Base-by-base conservation (phyloP, 257 asterid genomes). In the Ligustrum vulgare region DNA sequence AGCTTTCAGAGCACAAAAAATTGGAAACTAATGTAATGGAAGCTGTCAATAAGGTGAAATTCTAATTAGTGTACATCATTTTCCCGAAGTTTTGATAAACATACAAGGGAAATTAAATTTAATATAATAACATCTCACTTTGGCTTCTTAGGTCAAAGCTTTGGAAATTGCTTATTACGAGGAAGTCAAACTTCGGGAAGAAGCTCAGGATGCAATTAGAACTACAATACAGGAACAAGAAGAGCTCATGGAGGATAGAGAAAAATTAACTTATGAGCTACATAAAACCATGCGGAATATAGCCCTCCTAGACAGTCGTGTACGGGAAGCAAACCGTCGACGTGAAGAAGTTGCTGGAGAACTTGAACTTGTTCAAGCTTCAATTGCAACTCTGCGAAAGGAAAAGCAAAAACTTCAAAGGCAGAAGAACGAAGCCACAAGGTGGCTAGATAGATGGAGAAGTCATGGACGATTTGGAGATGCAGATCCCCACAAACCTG, bases 331-430 rank as follows among this genome's bases (percentile, higher is more conserved):
- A 51, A 80, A 85, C 71, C 82, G 78, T 32, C 87, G 89, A 47
- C 76, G 83, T 67, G 85, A 85, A 77, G 90, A 89, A 82, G 85
- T 85, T 75, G 72, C 90, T 28, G 87, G 78, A 74, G 97, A 93
- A 69, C 35, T 91, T 78, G 83, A 84, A 83, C 82, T 87, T 60
- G 80, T 93, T 74, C 89, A 87, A 77, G 74, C 87, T 75, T 89
- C 93, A 56, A 28, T 89, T 37, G 82, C 88, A 72, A 77, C 82
- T 63, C 73, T 90, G 64, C 73, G 74, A 51, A 82, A 82, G 77
- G 96, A 91, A 83, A 91, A 83, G 81, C 87, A 83, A 80, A 87
- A 80, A 75, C 86, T 91, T 75, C 84, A 82, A 84, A 67, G 71
- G 63, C 88, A 86, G 86, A 93, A 80, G 93, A 39, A 39, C 2